Conservation (phyloP, 2,329 filamentous ascomycete species). For the Cytospora mali region DNA sequence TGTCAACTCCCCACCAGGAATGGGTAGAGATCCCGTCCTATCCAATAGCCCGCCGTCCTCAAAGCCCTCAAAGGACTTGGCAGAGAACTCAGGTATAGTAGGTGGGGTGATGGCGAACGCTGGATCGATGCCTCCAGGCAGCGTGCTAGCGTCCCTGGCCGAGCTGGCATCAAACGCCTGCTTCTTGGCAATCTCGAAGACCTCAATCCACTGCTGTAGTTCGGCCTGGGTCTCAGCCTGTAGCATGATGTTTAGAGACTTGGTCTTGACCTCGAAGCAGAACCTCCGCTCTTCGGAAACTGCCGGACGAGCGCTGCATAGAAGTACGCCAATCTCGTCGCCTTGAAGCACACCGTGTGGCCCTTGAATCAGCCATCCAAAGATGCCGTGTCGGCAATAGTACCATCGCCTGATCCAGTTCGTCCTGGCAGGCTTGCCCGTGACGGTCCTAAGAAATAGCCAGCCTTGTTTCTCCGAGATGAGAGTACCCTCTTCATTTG, state of each 20-base stretch:
- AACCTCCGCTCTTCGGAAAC: conserved; percentile 92
- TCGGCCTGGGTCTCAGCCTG: conserved; percentile 92
- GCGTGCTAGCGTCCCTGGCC: conserved; percentile 49
- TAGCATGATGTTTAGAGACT: conserved; percentile 83
- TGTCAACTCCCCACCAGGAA: conserved; percentile 64
- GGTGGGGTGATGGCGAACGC: conserved; percentile 93
- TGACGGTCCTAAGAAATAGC: conserved; percentile 80
- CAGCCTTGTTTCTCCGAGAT: conserved; percentile 88
- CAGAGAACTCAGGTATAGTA: conserved; percentile 86
- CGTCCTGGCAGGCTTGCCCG: conserved; percentile 88
- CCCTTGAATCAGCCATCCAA: conserved; percentile 89
- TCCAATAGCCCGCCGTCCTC: conserved; percentile 50
- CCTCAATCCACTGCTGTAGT: conserved; percentile 90
- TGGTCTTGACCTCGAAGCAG: conserved; percentile 98
- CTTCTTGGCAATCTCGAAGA: conserved; percentile 93
- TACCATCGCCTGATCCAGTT: conserved; percentile 92
- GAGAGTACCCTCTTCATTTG: conserved; percentile 51
- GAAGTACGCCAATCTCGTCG: conserved; percentile 90
- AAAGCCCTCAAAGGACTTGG: conserved; percentile 59
- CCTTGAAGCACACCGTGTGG: conserved; percentile 88
- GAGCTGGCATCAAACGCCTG: conserved; percentile 80
- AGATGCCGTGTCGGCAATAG: conserved; percentile 93
- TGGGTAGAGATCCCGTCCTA: conserved; percentile 63
- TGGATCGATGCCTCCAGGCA: conserved; percentile 61
- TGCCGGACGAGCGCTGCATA: conserved; percentile 90